Percentiles rank a stretch among this genome's conserved stretches.
phyloP scores from a whole-genome alignment of 2,329 filamentous ascomycete species.

The Colletotrichum sojae region DNA sequence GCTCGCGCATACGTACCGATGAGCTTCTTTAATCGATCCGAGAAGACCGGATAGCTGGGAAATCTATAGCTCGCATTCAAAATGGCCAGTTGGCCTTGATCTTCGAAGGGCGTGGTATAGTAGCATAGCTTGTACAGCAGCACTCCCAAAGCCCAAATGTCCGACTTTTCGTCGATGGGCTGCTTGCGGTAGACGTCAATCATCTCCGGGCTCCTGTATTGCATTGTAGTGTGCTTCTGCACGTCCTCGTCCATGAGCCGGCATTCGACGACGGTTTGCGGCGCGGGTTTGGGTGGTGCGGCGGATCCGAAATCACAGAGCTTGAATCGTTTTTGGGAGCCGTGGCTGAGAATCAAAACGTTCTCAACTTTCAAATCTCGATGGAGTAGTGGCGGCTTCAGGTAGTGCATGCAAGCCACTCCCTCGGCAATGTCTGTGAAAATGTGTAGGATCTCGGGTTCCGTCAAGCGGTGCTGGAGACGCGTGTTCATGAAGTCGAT shows the following conservation, averaged over 20 bases:
- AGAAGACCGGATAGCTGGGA: slow-evolving; percentile 89
- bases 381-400: slow-evolving; percentile 93
- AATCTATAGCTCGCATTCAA: slow-evolving; percentile 96
- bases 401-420: slow-evolving; percentile 98
- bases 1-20: slow-evolving; percentile 74
- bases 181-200: slow-evolving; percentile 97
- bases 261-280: slow-evolving; percentile 89
- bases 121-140: slow-evolving; percentile 98
- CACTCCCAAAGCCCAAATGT: slow-evolving; percentile 97
- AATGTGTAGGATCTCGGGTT: slow-evolving; percentile 97
- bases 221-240: slow-evolving; percentile 95
- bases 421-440: slow-evolving; percentile 97
- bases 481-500: slow-evolving; percentile 99
- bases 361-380: slow-evolving; percentile 98
- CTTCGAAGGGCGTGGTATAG: slow-evolving; percentile 98
- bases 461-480: slow-evolving; percentile 94
- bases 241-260: slow-evolving; percentile 96
- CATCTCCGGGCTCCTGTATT: slow-evolving; percentile 99
- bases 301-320: slow-evolving; percentile 98
- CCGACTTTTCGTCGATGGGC: slow-evolving; percentile 97
- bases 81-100: slow-evolving; percentile 97
- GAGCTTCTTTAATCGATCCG: slow-evolving; percentile 87
- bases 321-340: slow-evolving; percentile 85
- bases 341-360: slow-evolving; percentile 84
- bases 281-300: slow-evolving; percentile 85